Percentiles rank a stretch among this genome's conserved stretches.
Evolutionary conservation across 2,329 filamentous ascomycete genomes (phyloP).

Genomic region (Biscogniauxia mediterranea): DNA sequence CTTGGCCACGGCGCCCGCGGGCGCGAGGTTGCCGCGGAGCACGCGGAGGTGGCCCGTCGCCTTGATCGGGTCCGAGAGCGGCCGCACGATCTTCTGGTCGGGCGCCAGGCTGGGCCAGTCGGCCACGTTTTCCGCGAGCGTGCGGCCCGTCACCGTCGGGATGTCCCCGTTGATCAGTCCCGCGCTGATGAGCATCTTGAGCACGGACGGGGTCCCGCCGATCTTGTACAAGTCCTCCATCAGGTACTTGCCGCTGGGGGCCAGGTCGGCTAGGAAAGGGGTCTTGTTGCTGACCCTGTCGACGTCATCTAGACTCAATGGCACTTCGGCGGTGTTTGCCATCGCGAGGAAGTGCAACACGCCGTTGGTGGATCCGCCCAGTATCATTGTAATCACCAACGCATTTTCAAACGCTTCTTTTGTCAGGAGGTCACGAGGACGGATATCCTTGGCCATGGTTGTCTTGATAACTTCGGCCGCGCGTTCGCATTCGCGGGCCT

Average conservation of each 20-base stretch:
- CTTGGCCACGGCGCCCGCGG: conserved; percentile 87
- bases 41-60: conserved; percentile 84
- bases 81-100: conserved; percentile 78
- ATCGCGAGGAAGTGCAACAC: conserved; percentile 89
- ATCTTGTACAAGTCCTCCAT: conserved; percentile 78
- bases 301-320: conserved; percentile 77
- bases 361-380: conserved; percentile 88
- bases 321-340: conserved; percentile 78
- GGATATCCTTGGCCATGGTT: conserved; percentile 81
- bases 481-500: conserved; percentile 82
- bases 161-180: conserved; percentile 69
- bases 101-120: conserved; percentile 59
- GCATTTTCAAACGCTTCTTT: conserved; percentile 84
- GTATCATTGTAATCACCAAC: conserved; percentile 83
- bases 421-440: conserved; percentile 76
- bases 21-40: conserved; percentile 81
- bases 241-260: conserved; percentile 78
- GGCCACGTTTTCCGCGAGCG: conserved; percentile 69
- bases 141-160: conserved; percentile 72
- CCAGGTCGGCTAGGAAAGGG: conserved; percentile 82
- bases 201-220: conserved; percentile 70
- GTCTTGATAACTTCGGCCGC: conserved; percentile 74
- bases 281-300: conserved; percentile 79
- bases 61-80: conserved; percentile 73
- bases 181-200: conserved; percentile 71